Base-by-base conservation (phyloP, 2,329 filamentous ascomycete species). In the Arthrinium puccinioides region DNA sequence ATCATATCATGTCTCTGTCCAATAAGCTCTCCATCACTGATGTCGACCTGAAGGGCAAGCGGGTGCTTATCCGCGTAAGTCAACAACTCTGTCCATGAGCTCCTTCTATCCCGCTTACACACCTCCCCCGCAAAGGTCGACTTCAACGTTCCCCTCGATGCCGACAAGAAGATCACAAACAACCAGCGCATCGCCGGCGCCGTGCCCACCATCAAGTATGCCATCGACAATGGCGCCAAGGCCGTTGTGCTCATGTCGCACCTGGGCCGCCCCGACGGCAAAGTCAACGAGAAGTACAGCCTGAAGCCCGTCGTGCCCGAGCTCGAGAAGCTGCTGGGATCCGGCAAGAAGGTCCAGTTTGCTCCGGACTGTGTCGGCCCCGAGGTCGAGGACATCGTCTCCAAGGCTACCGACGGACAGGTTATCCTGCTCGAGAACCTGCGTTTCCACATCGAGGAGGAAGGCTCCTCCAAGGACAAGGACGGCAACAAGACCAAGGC, bases 81-180 rank as follows among this genome's bases (percentile, higher is more conserved):
- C 21, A 32, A 33, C n/a, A 21, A 33, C 10, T 18, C 15, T 7
- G 14, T 11, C 30, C n/a, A 13, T 23, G n/a, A 9, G 5, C 26
- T 7, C 20, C 30, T 21, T 33, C 31, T 21, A 24, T 16, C 31
- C 30, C 30, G 30, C 55, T 53, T 48, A 56, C 40, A 37, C 18
- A 32, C 34, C 14, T 28, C 9, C 23, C 37, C 9, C 24, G 32
- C 28, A 36, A 56, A 95, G 89, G 90, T 98, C 64, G 92, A 98
- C 79, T 98, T 98, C 82, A 98, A 98, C 69, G 94, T 98, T 40
- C 92, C 92, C 48, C 87, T 98, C 59, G 88, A 98, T 62, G 78
- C 73, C 52, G 74, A 92, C 62, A 94, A 88, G 72, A 89, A 94
- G 40, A 79, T 98, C 65, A 97, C 92, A 65, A 98, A 98, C 79